These are phyloP conservation scores for Aspergillus amoenus DNA, from an alignment of 2,329 filamentous ascomycete genomes.

Conservation along the genomic window DNA sequence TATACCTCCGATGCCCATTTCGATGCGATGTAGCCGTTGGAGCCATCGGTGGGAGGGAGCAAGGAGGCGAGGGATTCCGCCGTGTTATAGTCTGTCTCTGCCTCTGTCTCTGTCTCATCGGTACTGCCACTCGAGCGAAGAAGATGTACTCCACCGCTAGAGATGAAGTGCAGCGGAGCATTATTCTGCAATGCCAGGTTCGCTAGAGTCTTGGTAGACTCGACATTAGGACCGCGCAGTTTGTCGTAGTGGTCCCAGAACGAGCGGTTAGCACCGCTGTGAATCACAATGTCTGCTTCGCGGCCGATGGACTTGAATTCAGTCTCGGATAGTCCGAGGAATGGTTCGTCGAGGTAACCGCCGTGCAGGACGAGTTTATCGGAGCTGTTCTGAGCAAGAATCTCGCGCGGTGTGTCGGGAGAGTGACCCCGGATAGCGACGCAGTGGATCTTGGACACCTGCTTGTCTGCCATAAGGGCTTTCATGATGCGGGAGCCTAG, in stretches of 20 bases:
- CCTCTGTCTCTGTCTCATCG: background rate
- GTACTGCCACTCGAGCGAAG: background rate
- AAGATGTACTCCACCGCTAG: slow-evolving; percentile 20
- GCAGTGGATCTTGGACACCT: slow-evolving; percentile 8
- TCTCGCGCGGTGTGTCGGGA: background rate
- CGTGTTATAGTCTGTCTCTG: slow-evolving; percentile 11
- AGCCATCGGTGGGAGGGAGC: slow-evolving; percentile 27
- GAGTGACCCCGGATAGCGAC: slow-evolving; percentile 1
- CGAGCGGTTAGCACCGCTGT: slow-evolving; percentile 27
- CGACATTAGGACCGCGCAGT: slow-evolving; percentile 28
- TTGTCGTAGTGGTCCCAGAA: slow-evolving; percentile 32
- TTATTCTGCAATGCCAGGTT: slow-evolving; percentile 21
- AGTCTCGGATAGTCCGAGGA: background rate
- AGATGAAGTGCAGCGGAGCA: slow-evolving; percentile 34
- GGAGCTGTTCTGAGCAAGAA: background rate
- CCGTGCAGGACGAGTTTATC: background rate
- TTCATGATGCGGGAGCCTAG: slow-evolving; percentile 6
- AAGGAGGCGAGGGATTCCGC: background rate
- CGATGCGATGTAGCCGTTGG: slow-evolving; percentile 36
- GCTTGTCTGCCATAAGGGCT: background rate
- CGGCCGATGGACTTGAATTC: background rate
- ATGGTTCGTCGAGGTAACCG: background rate
- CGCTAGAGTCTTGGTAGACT: slow-evolving; percentile 26
- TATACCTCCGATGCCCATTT: slow-evolving; percentile 44
- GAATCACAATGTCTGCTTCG: slow-evolving; percentile 23